Conservation (phyloP, 768 basidiomycete species). For the Boletales sp. region DNA sequence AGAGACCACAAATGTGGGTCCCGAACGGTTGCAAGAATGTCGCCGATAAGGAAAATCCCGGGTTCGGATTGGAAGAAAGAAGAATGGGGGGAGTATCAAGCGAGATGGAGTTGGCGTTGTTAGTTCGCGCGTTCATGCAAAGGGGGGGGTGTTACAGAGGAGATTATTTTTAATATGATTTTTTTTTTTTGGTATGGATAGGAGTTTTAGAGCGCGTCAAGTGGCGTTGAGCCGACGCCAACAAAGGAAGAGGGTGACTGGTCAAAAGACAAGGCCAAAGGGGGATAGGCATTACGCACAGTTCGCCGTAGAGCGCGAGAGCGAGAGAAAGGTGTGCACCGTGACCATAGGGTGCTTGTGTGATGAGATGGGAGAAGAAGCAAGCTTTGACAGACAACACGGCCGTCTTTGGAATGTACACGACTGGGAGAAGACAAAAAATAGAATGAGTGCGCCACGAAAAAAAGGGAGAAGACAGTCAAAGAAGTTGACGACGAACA, state of each 20-base stretch:
- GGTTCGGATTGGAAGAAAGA: constrained; percentile 16
- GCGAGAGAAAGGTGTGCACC: constrained; percentile 59
- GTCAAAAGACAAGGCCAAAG: background rate
- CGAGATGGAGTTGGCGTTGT: constrained; percentile 14
- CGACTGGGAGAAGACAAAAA: constrained; percentile 42
- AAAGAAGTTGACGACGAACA: too few relatives aligned
- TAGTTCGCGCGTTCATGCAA: constrained; percentile 21
- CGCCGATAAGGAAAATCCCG: constrained; percentile 23
- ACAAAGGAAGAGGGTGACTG: constrained; percentile 7
- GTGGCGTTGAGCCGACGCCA: constrained; percentile 13
- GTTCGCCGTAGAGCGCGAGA: constrained; percentile 60
- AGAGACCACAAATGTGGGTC: too few relatives aligned
- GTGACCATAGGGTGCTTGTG: constrained; percentile 48
- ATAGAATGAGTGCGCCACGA: background rate
- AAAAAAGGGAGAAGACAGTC: too few relatives aligned
- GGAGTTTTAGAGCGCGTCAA: background rate
- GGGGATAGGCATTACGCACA: constrained; percentile 40
- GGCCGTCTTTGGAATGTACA: constrained; percentile 57
- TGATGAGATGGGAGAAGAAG: constrained; percentile 42
- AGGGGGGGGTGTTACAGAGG: background rate
- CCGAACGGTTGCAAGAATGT: background rate
- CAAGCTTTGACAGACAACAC: constrained; percentile 62
- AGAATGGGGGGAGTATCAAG: constrained; percentile 9
- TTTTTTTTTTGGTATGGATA: too few relatives aligned
- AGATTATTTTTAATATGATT: constrained; percentile 15